These are phyloP conservation scores for Leccinum pachyderme DNA, from an alignment of 1,284 basidiomycete species.

Conservation along the genomic window DNA sequence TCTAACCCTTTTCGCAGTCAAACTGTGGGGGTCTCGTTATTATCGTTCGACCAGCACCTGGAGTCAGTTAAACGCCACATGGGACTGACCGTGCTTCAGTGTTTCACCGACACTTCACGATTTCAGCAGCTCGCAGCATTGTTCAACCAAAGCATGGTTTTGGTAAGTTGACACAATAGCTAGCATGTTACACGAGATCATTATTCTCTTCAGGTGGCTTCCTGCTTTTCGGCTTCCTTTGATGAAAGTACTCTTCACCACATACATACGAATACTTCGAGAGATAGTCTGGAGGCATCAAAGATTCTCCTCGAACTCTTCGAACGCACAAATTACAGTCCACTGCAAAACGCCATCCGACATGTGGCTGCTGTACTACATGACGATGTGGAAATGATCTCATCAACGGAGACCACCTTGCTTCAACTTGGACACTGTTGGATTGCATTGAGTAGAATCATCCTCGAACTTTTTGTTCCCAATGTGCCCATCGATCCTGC, in stretches of 20 bases:
- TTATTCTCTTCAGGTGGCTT: slow-evolving; percentile 32
- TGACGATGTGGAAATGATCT: neutral
- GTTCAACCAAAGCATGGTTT: slow-evolving; percentile 38
- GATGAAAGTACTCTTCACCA: slow-evolving; percentile 29
- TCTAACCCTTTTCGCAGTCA: slow-evolving; percentile 18
- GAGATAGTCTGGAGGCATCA: slow-evolving; percentile 11
- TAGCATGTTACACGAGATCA: slow-evolving; percentile 3
- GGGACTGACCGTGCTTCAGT: slow-evolving; percentile 37
- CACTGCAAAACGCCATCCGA: slow-evolving; percentile 24
- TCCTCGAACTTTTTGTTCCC: slow-evolving; percentile 81
- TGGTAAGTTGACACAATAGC: slow-evolving; percentile 33
- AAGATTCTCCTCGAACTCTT: slow-evolving; percentile 21
- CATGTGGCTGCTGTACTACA: slow-evolving; percentile 18
- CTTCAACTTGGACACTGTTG: slow-evolving; percentile 55
- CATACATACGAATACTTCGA: slow-evolving; percentile 10
- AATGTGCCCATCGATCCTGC: slow-evolving; percentile 88
- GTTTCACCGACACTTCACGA: slow-evolving; percentile 36
- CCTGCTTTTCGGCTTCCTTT: slow-evolving; percentile 43
- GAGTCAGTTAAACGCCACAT: slow-evolving; percentile 36
- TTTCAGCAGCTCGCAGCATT: slow-evolving; percentile 41
- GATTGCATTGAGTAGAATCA: slow-evolving; percentile 59
- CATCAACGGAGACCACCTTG: slow-evolving; percentile 5
- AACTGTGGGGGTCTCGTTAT: slow-evolving; percentile 22
- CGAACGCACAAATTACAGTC: slow-evolving; percentile 17
- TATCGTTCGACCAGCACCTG: slow-evolving; percentile 37